phyloP scores from a whole-genome alignment of 148 eudicot species.

The Heliamphora exappendiculata region DNA sequence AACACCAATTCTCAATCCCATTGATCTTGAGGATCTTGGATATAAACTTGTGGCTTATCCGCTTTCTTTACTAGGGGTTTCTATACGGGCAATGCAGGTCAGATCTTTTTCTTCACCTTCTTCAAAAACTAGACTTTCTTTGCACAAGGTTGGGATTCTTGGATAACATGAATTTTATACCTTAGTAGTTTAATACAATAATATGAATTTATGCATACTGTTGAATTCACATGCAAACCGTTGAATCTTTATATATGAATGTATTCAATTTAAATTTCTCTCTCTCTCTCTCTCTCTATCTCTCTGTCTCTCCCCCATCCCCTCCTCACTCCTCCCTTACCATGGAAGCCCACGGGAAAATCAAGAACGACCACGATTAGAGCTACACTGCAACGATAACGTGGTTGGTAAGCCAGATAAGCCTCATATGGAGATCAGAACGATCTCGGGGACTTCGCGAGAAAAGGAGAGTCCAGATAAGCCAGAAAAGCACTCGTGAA shows the following conservation, averaged over 20 bases:
- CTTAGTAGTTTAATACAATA: not conserved
- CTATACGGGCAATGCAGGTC: constrained; percentile 94
- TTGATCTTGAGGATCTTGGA: constrained; percentile 81
- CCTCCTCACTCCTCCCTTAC: too few species aligned
- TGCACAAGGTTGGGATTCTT: not conserved
- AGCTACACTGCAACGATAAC: too few species aligned
- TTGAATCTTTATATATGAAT: not conserved
- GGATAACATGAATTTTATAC: not conserved
- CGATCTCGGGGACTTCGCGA: too few species aligned
- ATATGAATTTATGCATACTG: too few species aligned
- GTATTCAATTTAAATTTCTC: not conserved
- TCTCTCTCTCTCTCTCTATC: too few species aligned
- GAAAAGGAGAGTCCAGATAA: too few species aligned
- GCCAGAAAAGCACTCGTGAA: too few species aligned
- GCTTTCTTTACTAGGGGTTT: constrained; percentile 80
- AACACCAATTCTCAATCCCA: constrained; percentile 86
- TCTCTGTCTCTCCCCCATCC: too few species aligned
- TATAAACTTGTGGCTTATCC: constrained; percentile 87
- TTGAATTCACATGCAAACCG: not conserved
- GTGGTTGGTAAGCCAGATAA: too few species aligned
- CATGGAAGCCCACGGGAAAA: too few species aligned
- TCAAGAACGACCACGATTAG: too few species aligned
- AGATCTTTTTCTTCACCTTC: not conserved
- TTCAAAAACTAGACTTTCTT: not conserved
- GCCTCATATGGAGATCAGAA: too few species aligned